Evolutionary conservation across 2,329 filamentous ascomycete species (phyloP).

Genomic region (Colletotrichum lini): DNA sequence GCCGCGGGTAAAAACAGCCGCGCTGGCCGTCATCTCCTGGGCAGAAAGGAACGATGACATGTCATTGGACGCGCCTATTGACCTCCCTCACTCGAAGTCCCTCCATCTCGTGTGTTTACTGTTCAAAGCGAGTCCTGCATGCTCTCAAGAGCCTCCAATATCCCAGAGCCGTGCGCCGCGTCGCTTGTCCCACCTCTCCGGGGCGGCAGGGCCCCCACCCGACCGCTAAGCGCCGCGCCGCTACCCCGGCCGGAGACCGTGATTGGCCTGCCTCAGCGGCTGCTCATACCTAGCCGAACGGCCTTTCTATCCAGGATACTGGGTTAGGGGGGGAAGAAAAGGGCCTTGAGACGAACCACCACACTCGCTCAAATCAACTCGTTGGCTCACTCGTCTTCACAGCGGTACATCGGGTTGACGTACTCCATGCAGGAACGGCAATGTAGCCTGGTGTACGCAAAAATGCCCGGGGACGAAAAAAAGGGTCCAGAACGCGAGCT

Average conservation of each 20-base stretch:
- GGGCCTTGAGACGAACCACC: conserved; percentile 8
- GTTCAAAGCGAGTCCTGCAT: background rate
- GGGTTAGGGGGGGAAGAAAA: background rate
- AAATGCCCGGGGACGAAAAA: background rate
- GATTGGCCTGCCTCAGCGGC: conserved; percentile 40
- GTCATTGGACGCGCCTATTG: conserved; percentile 31
- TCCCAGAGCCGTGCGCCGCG: conserved; percentile 23
- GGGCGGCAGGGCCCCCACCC: conserved; percentile 11
- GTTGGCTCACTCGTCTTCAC: conserved; percentile 1
- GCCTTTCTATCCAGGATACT: background rate
- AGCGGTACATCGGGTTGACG: background rate
- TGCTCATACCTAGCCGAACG: conserved; percentile 36
- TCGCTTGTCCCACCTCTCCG: conserved; percentile 36
- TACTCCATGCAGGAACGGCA: background rate
- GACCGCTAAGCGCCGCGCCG: conserved; percentile 31
- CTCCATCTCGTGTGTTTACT: background rate
- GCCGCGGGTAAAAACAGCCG: conserved; percentile 22
- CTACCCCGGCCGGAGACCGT: conserved; percentile 19
- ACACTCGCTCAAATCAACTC: background rate
- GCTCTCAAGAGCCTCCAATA: background rate
- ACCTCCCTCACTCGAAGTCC: background rate
- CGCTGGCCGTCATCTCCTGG: conserved; percentile 7
- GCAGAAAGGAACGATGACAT: background rate
- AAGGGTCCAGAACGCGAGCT: conserved; percentile 25
- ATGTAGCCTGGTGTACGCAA: conserved; percentile 2